Evolutionary conservation across 495 filamentous ascomycete genomes (phyloP), one percentile per base, ranked within the genome.

Genomic region (Lasiosphaeria hispida): DNA sequence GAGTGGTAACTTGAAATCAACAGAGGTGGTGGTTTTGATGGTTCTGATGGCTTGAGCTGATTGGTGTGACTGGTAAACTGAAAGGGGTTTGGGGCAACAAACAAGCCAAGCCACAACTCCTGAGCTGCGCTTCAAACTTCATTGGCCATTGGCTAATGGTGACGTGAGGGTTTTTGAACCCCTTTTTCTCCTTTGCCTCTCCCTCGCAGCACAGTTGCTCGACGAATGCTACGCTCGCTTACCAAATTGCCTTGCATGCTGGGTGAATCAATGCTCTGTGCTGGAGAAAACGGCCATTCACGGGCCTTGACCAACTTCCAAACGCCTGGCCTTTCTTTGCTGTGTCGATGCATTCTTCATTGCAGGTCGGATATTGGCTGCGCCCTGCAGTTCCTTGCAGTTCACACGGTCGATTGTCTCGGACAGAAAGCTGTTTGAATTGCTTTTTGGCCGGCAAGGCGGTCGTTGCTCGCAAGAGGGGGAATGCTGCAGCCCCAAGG

Each of bases 351-450:
- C 13, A 33, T 13, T 33, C n/a, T 11, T 35, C 47, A 50, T 50
- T 50, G 47, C 11, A 13, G 33, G 30, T 13, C 47, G 8, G 13
- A 17, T 10, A 50, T 30, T 47, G 43, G 43, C 43, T 17, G 18
- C 10, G 18, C 10, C n/a, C 42, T 49, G 45, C 45, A 49, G 19
- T 4, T 49, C 13, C 18, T 49, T n/a, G n/a, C n/a, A n/a, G n/a
- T n/a, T n/a, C n/a, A n/a, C n/a, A n/a, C 11, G 19, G 47, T 50
- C 30, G 15, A 50, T 50, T 36, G 47, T 36, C 47, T 50, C 33
- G 47, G 10, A 47, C 43, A 47, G 23, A 47, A 47, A 47, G 15
- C 13, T 14, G 17, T 2, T 15, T 15, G 14, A 41, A 15, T 41
- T 15, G 39, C 39, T 41, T 41, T 41, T 11, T 15, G 39, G 14